Base-by-base conservation (phyloP, 2,329 filamentous ascomycete genomes). In the Microcyclosporella mali region DNA sequence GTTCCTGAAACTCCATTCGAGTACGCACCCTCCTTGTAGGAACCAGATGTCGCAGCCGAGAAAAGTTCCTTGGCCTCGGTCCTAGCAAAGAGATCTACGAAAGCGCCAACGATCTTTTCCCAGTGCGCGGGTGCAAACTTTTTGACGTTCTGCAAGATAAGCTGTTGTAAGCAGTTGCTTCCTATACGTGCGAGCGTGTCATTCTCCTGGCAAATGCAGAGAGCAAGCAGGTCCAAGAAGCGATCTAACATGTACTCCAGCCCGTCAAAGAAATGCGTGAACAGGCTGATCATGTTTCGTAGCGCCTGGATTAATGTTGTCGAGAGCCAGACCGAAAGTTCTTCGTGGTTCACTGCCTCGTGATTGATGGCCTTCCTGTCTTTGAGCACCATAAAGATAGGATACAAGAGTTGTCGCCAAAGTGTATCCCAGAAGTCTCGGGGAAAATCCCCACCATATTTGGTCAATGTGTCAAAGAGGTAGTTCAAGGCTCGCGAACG, bases 261-360 rank as follows among this genome's bases (percentile, higher is more conserved):
- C 0, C 88, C 82, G 46, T 94, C 87, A 53, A 98, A 99, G 67
- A 97, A 98, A 66, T 99, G 94, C 0, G 94, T 98, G 66, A 98
- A 98, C 17, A 99, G 78, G 1, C 88, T 90, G 57, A 99, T 97
- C 86, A 98, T 95, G 67, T 97, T 95, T 46, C 92, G 83, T 42
- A 99, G 72, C 2, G 92, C 92, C 65, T 99, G 92, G 31, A 99
- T 98, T 87, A 99, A 95, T 7, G 92, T 99, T 0, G 92, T 98
- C 1, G 92, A 97, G 17, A 99, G 75, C 92, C 92, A 99, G 2
- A 99, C 92, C 0, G 92, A 97, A 15, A 97, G 75, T 61, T 98
- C 92, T 66, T 98, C 94, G 58, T 95, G 89, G 59, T 90, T 97
- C 28, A 90, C 78, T 11, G 90, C 89, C 60, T 95, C 95, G 18